Percentiles rank a stretch among this genome's conserved stretches.
Evolutionary conservation across 176 grass and related monocot genomes (phyloP).

Genomic region (Olyra latifolia): DNA sequence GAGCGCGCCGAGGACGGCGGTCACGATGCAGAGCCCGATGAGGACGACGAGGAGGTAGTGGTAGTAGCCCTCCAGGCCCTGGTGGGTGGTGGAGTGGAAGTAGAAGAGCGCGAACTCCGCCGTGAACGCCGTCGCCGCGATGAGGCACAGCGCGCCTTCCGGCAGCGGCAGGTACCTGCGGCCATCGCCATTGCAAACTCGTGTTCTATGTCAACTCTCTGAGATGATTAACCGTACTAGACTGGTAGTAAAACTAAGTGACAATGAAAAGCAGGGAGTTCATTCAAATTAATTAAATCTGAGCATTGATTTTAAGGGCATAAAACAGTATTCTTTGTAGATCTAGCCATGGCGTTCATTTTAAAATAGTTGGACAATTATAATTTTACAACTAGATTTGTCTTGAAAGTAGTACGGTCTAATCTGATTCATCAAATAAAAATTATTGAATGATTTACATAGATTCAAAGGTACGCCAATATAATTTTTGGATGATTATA

Average conservation of each 20-base stretch:
- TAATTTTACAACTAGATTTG: too few species aligned
- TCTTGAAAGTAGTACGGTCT: too few species aligned
- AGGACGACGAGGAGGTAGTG: conserved; percentile 82
- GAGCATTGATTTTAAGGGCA: too few species aligned
- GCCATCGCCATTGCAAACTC: neutral
- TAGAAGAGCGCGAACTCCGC: conserved; percentile 84
- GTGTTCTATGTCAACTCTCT: neutral
- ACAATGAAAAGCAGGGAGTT: neutral
- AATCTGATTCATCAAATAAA: too few species aligned
- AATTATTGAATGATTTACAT: too few species aligned
- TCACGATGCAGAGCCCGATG: conserved; percentile 58
- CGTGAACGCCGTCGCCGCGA: conserved; percentile 59
- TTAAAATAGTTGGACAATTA: too few species aligned
- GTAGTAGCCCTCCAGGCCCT: conserved; percentile 87
- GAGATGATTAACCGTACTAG: neutral
- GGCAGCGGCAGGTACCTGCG: conserved; percentile 64
- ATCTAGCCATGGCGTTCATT: too few species aligned
- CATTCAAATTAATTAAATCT: neutral
- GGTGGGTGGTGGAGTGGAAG: conserved; percentile 89
- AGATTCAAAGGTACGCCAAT: too few species aligned
- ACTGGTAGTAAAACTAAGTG: too few species aligned
- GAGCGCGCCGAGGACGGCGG: conserved; percentile 57
- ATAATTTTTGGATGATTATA: too few species aligned
- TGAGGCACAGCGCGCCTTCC: conserved; percentile 56
- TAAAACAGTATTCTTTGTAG: neutral